A percentile compares a stretch with the other conserved stretches of the same genome.
Evolutionary conservation across 805 yeast species (phyloP).

Genomic region (Candida michaelii): DNA sequence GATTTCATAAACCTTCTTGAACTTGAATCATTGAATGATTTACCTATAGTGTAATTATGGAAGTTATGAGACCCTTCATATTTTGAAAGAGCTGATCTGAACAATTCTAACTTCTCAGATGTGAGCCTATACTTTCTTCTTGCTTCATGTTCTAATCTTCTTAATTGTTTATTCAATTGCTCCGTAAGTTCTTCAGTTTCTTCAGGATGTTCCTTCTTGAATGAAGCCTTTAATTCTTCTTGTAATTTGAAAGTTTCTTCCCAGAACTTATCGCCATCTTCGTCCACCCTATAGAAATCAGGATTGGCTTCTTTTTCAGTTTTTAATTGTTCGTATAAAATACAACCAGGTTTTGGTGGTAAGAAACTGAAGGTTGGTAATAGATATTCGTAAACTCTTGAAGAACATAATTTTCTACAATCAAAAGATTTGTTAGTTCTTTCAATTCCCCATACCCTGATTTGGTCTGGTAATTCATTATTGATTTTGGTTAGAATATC

Average conservation of each 20-base stretch:
- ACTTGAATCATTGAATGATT: constrained; percentile 78
- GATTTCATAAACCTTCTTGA: constrained; percentile 80
- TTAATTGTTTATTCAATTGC: constrained; percentile 41
- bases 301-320: constrained; percentile 55
- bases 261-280: constrained; percentile 81
- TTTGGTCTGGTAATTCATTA: constrained; percentile 72
- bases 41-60: constrained; percentile 86
- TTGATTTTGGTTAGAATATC: constrained; percentile 76
- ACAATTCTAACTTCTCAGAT: constrained; percentile 55
- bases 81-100: constrained; percentile 67
- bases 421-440: constrained; percentile 90
- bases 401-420: constrained; percentile 91
- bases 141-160: constrained; percentile 61
- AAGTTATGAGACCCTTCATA: constrained; percentile 91
- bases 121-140: constrained; percentile 72
- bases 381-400: constrained; percentile 92
- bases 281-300: constrained; percentile 58
- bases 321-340: constrained; percentile 59
- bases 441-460: constrained; percentile 90
- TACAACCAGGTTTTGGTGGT: constrained; percentile 82
- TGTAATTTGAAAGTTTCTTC: constrained; percentile 39
- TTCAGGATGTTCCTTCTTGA: background rate
- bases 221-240: constrained; percentile 3
- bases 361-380: constrained; percentile 88
- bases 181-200: background rate